Percentiles rank a stretch among this genome's conserved stretches.
Conservation (phyloP, 2,329 filamentous ascomycete species). For the Aspergillus quadrilineatus region DNA sequence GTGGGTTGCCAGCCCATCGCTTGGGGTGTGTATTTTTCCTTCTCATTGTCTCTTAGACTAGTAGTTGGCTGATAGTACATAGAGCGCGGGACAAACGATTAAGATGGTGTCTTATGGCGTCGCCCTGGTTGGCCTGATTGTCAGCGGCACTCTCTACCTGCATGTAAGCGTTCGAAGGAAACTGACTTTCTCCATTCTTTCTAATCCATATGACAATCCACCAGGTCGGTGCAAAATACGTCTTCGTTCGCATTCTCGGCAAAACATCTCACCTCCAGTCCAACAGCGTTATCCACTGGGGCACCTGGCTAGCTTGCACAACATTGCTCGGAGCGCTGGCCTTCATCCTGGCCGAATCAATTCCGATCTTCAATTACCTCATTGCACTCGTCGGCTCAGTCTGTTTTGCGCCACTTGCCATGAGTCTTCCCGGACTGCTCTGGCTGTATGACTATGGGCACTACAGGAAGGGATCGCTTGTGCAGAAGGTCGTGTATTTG, state of each 20-base stretch:
- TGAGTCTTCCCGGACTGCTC: constrained; percentile 50
- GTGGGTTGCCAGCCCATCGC: constrained; percentile 62
- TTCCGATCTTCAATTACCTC: constrained; percentile 57
- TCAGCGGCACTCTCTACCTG: constrained; percentile 49
- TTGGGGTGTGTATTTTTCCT: constrained; percentile 41
- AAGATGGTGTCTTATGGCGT: constrained; percentile 64
- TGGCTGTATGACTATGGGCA: constrained; percentile 52
- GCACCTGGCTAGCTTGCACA: constrained; percentile 51
- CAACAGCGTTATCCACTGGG: constrained; percentile 54
- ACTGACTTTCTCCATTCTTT: not conserved
- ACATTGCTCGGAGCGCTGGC: constrained; percentile 44
- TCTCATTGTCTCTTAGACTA: not conserved
- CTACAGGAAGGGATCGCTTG: constrained; percentile 38
- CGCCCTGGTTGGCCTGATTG: constrained; percentile 55
- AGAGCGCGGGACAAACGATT: constrained; percentile 56
- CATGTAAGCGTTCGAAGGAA: constrained; percentile 22
- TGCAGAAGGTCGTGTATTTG: constrained; percentile 40
- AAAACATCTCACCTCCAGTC: constrained; percentile 52
- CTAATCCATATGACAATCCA: not conserved
- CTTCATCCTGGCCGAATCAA: constrained; percentile 53
- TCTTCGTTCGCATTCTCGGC: constrained; percentile 59
- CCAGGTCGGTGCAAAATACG: constrained; percentile 51
- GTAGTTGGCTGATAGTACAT: not conserved
- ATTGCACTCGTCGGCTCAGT: constrained; percentile 51
- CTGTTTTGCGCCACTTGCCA: constrained; percentile 53